Evolutionary conservation across 2,329 filamentous ascomycete species (phyloP).

Genomic region (Verticillium alfalfae): DNA sequence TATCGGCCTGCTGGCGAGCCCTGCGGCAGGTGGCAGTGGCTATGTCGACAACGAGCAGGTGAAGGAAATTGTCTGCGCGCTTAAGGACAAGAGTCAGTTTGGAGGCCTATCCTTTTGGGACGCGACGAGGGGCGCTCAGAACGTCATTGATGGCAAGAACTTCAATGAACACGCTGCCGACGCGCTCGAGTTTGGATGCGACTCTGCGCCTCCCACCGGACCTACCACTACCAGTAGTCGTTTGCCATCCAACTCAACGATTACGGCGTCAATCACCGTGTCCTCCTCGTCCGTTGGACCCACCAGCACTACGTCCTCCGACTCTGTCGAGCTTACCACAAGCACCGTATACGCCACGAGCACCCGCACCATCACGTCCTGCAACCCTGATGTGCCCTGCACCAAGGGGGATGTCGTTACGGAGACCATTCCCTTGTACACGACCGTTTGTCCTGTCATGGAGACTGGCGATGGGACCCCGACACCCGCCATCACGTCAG

Average conservation of each 20-base stretch:
- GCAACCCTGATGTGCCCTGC: conserved; percentile 6
- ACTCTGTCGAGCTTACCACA: conserved; percentile 3
- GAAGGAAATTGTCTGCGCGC: conserved; percentile 30
- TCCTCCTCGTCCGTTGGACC: conserved; percentile 1
- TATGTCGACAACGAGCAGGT: conserved; percentile 28
- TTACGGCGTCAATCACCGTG: conserved; percentile 7
- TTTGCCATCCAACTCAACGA: conserved; percentile 2
- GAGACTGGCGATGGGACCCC: background rate
- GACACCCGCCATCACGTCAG: background rate
- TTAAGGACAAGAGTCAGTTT: conserved; percentile 29
- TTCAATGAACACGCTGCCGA: conserved; percentile 31
- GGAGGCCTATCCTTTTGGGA: conserved; percentile 44
- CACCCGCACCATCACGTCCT: conserved; percentile 10
- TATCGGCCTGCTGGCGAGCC: conserved; percentile 33
- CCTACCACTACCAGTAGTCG: conserved; percentile 6
- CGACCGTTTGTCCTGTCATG: conserved; percentile 27
- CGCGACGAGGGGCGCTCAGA: conserved; percentile 24
- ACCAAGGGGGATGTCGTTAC: conserved; percentile 22
- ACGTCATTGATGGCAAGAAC: conserved; percentile 23
- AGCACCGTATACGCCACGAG: conserved; percentile 13
- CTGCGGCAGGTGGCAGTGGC: conserved; percentile 18
- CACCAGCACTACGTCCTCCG: conserved; percentile 7
- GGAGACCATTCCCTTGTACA: conserved; percentile 30
- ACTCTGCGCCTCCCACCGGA: conserved; percentile 17
- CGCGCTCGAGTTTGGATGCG: conserved; percentile 29